Conservation (phyloP, 169 alveolate genomes). For the Eimeria praecox region DNA sequence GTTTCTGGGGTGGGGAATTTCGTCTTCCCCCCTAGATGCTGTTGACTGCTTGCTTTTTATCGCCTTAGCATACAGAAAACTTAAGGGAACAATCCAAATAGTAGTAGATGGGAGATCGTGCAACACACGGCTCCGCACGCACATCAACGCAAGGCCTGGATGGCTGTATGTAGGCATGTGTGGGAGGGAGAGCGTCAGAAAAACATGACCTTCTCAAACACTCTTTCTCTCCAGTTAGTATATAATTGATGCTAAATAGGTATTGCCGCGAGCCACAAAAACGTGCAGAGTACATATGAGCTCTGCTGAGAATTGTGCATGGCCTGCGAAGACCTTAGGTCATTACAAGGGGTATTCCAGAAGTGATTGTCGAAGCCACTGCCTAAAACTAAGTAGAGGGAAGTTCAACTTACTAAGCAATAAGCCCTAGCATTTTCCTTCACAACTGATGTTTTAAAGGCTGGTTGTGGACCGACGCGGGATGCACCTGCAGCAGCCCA, state of each 20-base stretch:
- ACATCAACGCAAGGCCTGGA: not conserved
- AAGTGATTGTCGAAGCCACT: not conserved
- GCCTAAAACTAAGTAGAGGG: not conserved
- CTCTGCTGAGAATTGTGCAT: not conserved
- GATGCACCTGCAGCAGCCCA: not conserved
- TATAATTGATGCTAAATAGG: not conserved
- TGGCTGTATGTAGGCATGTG: not conserved
- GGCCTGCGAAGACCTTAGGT: not conserved
- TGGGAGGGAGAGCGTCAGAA: not conserved
- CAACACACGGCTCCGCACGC: not conserved
- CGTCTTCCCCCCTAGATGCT: not conserved
- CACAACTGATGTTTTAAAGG: not conserved
- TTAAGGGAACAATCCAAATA: not conserved
- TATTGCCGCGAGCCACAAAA: not conserved
- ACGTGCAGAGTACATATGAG: not conserved
- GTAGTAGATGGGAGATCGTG: not conserved
- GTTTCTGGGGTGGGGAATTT: not conserved
- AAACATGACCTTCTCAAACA: not conserved
- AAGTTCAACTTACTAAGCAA: not conserved
- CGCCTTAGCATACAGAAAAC: not conserved
- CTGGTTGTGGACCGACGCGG: not conserved
- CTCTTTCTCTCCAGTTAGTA: not conserved
- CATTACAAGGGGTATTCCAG: not conserved
- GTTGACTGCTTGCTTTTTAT: slow-evolving; percentile 20
- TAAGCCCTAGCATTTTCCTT: not conserved